A percentile compares a stretch with the other conserved stretches of the same genome.
These are phyloP conservation scores for Balakata baccata DNA, from an alignment of 345 rosid species.

Conservation along the genomic window DNA sequence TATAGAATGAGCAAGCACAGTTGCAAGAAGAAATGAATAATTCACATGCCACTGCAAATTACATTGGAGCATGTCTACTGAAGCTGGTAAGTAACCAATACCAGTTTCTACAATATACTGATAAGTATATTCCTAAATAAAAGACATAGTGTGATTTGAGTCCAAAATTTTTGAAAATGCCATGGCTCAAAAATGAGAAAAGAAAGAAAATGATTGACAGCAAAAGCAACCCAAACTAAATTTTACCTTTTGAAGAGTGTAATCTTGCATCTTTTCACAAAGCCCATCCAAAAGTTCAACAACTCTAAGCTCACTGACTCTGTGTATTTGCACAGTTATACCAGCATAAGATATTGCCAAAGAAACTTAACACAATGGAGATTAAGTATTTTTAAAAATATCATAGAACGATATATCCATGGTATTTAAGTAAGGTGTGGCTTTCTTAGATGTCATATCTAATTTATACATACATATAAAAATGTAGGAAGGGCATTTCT, in stretches of 20 bases:
- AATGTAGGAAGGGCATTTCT: not conserved
- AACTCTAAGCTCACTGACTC: conserved; percentile 88
- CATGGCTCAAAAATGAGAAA: not conserved
- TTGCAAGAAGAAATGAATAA: not conserved
- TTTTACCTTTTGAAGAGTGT: conserved; percentile 76
- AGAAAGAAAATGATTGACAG: not conserved
- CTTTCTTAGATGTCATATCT: conserved; percentile 1
- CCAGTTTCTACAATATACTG: not conserved
- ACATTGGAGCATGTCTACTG: not conserved
- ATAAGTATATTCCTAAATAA: not conserved
- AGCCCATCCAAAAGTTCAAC: conserved; percentile 90
- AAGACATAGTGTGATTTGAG: not conserved
- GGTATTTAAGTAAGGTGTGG: not conserved
- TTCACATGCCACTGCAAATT: not conserved
- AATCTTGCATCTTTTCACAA: conserved; percentile 91
- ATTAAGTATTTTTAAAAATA: not conserved
- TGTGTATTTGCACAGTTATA: conserved; percentile 21
- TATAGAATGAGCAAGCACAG: not conserved
- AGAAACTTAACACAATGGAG: not conserved
- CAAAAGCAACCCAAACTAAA: conserved; percentile 5
- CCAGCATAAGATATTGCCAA: not conserved
- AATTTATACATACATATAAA: not conserved
- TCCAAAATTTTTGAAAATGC: not conserved
- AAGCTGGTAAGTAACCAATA: not conserved
- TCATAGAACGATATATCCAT: not conserved